Conservation (phyloP, 108 stramenopile species). For the Bacterosira constricta region DNA sequence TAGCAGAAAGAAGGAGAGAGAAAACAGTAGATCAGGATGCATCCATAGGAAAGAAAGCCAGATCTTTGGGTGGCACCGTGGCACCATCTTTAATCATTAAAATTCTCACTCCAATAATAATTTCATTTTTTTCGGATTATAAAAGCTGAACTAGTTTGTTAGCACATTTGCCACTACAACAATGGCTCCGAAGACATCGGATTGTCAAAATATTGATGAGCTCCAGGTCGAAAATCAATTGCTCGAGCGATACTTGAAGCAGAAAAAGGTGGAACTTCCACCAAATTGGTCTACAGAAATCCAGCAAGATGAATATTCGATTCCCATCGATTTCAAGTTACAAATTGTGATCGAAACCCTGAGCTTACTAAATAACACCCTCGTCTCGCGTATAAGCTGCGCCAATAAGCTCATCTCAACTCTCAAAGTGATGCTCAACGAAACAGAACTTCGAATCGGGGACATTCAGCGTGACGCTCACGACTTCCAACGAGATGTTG, state of each 20-base stretch:
- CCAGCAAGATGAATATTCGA: neutral
- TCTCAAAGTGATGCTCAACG: constrained; percentile 13
- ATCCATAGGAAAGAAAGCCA: too few relatives aligned
- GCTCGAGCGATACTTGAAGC: constrained; percentile 8
- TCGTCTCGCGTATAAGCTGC: neutral
- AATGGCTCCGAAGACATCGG: too few relatives aligned
- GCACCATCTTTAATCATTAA: too few relatives aligned
- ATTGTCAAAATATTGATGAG: too few relatives aligned
- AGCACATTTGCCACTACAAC: too few relatives aligned
- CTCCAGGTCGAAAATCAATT: too few relatives aligned
- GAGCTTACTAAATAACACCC: neutral
- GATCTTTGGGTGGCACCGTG: too few relatives aligned
- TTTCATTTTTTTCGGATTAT: too few relatives aligned
- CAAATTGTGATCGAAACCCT: constrained; percentile 20
- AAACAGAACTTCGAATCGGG: constrained; percentile 13
- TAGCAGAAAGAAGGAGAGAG: too few relatives aligned
- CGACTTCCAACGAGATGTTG: constrained; percentile 17
- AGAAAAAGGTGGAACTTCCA: neutral
- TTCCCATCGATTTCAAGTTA: constrained; percentile 15
- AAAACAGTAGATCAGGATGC: too few relatives aligned
- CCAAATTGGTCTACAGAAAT: neutral
- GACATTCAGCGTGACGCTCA: constrained; percentile 16
- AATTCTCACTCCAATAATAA: too few relatives aligned
- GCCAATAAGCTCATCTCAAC: constrained; percentile 9
- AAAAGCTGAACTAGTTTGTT: too few relatives aligned